Evolutionary conservation across 2,329 filamentous ascomycete genomes (phyloP).

Genomic region (Paecilomyces variotii): DNA sequence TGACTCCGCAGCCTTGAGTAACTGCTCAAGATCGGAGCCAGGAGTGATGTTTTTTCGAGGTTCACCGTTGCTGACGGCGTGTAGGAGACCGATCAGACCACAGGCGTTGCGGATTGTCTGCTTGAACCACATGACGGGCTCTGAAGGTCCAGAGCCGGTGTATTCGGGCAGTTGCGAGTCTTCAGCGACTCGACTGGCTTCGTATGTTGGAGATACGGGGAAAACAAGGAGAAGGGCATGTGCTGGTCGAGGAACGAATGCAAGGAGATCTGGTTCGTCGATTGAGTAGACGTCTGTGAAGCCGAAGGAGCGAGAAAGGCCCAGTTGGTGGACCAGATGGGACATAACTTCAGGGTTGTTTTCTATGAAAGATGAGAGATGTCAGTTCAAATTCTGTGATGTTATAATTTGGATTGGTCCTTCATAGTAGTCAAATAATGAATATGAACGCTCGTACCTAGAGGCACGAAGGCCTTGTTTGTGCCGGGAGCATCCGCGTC

Average conservation of each 20-base stretch:
- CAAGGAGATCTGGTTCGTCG: conserved; percentile 73
- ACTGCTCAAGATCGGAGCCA: conserved; percentile 38
- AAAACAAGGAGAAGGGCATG: conserved; percentile 88
- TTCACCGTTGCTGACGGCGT: conserved; percentile 71
- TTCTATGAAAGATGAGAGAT: conserved; percentile 32
- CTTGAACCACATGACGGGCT: conserved; percentile 86
- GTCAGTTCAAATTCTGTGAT: not conserved
- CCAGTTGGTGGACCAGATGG: conserved; percentile 70
- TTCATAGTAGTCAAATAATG: not conserved
- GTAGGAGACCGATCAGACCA: conserved; percentile 79
- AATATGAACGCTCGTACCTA: conserved; percentile 26
- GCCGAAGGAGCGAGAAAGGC: conserved; percentile 65
- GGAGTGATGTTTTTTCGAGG: conserved; percentile 55
- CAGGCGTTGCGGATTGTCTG: conserved; percentile 94
- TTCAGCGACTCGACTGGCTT: conserved; percentile 65
- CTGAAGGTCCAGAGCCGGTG: conserved; percentile 54
- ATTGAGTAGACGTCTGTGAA: conserved; percentile 92
- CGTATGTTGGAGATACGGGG: conserved; percentile 72
- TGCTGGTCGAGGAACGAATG: conserved; percentile 80
- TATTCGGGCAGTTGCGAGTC: conserved; percentile 60
- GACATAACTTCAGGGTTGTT: conserved; percentile 88
- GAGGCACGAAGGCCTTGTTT: conserved; percentile 43
- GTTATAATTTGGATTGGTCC: not conserved
- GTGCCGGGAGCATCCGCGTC: conserved; percentile 27
- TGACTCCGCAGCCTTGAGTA: conserved; percentile 64